Conservation (phyloP, 2,329 filamentous ascomycete genomes). For the Fusarium sp. region DNA sequence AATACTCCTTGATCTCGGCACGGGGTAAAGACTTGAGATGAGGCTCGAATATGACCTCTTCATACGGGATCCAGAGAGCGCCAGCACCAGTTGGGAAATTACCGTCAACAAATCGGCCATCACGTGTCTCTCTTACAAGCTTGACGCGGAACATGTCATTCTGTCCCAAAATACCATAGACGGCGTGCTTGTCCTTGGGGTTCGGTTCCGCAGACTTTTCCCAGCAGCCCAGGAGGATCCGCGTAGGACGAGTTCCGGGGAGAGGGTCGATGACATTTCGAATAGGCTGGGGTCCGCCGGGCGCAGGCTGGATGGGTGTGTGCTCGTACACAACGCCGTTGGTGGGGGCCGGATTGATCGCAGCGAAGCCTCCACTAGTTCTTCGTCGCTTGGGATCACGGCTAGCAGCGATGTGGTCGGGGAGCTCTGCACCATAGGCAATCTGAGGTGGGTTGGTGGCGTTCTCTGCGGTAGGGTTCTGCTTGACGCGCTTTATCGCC, state of each 20-base stretch:
- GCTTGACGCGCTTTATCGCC: conserved; percentile 58
- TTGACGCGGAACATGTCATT: conserved; percentile 76
- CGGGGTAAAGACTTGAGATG: conserved; percentile 65
- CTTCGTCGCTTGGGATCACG: conserved; percentile 63
- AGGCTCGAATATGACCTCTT: conserved; percentile 69
- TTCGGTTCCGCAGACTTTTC: conserved; percentile 62
- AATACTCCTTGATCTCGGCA: conserved; percentile 73
- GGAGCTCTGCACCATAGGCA: conserved; percentile 64
- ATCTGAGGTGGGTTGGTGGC: conserved; percentile 57
- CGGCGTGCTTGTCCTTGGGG: conserved; percentile 67
- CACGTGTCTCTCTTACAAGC: conserved; percentile 69
- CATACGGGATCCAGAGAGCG: conserved; percentile 72
- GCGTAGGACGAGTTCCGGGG: conserved; percentile 65
- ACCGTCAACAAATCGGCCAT: conserved; percentile 68
- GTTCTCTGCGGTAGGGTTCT: conserved; percentile 58
- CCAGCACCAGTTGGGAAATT: conserved; percentile 72
- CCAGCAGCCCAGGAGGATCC: conserved; percentile 72
- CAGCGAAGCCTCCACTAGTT: conserved; percentile 52
- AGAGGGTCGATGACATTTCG: conserved; percentile 54
- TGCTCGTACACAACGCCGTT: conserved; percentile 39
- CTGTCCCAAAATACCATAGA: conserved; percentile 71
- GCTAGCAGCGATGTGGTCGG: conserved; percentile 55
- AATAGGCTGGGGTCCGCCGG: conserved; percentile 33
- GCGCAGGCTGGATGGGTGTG: conserved; percentile 37
- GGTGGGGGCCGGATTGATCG: conserved; percentile 47